Percentiles rank a stretch among this genome's conserved stretches.
Conservation (phyloP, 2,329 filamentous ascomycete species). For the Clathrospora elynae region DNA sequence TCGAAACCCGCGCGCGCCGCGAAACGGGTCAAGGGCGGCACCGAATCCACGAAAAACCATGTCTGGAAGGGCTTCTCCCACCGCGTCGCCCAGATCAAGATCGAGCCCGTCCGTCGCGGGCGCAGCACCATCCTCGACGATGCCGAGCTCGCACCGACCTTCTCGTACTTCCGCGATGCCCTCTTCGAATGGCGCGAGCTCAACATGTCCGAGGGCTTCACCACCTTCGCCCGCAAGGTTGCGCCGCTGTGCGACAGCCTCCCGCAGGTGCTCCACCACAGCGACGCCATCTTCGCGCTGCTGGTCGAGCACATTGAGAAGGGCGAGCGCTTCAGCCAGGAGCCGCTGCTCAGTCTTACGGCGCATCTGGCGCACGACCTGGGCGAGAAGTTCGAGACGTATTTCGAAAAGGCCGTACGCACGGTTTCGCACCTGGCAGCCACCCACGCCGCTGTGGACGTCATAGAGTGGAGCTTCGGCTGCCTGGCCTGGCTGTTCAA, state of each 20-base stretch:
- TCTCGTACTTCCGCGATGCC: conserved; percentile 85
- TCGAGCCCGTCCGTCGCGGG: conserved; percentile 90
- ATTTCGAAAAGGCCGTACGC: conserved; percentile 76
- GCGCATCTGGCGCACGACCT: conserved; percentile 95
- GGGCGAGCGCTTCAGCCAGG: conserved; percentile 78
- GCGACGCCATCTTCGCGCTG: conserved; percentile 79
- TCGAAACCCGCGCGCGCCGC: conserved; percentile 54
- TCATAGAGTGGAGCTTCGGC: conserved; percentile 97
- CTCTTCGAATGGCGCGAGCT: conserved; percentile 89
- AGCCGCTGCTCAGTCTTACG: conserved; percentile 85
- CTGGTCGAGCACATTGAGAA: conserved; percentile 77
- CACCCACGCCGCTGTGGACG: conserved; percentile 76
- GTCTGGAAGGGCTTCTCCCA: conserved; percentile 89
- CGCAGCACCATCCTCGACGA: conserved; percentile 82
- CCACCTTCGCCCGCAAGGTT: conserved; percentile 74
- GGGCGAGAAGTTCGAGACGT: conserved; percentile 82
- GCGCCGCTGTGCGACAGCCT: conserved; percentile 84
- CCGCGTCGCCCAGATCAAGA: conserved; percentile 87
- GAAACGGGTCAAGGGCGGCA: conserved; percentile 70
- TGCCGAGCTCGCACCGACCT: conserved; percentile 73
- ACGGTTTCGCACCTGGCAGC: conserved; percentile 79
- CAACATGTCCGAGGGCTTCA: conserved; percentile 84
- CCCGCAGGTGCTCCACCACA: conserved; percentile 88
- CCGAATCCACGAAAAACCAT: conserved; percentile 79
- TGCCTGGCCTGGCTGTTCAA: conserved; percentile 96